These are phyloP conservation scores for Acacia pycnantha DNA, from an alignment of 331 rosid species.

Conservation along the genomic window DNA sequence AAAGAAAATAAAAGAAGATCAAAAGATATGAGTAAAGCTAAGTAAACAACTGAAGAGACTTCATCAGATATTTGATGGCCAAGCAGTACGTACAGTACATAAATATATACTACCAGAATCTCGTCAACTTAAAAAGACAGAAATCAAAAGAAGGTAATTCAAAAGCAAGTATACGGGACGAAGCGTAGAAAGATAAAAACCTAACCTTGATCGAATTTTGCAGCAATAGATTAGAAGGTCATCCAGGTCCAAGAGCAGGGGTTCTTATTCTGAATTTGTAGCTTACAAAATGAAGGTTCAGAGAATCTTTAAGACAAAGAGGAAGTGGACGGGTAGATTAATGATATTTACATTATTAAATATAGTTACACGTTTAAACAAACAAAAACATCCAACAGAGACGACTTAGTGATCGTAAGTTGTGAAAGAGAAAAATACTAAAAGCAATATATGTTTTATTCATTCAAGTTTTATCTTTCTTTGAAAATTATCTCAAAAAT, in stretches of 20 bases:
- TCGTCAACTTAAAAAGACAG: no score
- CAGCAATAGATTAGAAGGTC: background rate
- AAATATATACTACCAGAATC: no score
- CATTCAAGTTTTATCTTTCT: background rate
- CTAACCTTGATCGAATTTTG: background rate
- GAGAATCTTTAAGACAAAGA: no score
- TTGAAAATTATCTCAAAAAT: background rate
- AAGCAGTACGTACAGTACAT: no score
- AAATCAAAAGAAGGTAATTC: background rate
- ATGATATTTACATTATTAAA: background rate
- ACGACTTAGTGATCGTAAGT: background rate
- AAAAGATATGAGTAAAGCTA: background rate
- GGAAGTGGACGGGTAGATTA: no score
- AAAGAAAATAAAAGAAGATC: background rate
- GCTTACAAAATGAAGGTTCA: background rate
- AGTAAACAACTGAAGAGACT: background rate
- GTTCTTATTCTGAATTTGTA: background rate
- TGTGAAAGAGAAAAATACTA: background rate
- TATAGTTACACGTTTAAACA: background rate
- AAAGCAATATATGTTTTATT: no score
- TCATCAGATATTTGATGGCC: background rate
- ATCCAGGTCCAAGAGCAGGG: background rate
- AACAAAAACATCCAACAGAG: background rate
- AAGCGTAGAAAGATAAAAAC: background rate
- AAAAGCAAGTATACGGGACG: background rate